Evolutionary conservation across 768 basidiomycete genomes (phyloP).

Genomic region (Tricholoma sp.): DNA sequence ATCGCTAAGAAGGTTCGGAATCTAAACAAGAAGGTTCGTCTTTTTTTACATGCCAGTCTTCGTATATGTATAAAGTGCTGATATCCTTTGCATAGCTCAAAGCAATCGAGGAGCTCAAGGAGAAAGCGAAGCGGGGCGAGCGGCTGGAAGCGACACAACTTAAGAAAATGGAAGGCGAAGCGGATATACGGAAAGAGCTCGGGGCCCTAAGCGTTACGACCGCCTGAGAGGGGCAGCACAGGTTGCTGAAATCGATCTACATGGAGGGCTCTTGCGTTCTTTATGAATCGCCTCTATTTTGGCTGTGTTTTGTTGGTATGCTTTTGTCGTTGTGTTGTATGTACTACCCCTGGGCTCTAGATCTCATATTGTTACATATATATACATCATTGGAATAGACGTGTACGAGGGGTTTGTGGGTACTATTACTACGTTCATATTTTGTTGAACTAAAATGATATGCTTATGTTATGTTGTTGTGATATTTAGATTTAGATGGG

Average conservation of each 20-base stretch:
- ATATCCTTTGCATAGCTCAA: conserved; percentile 57
- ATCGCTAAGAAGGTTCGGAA: conserved; percentile 91
- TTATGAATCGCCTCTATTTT: neutral
- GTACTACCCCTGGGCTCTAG: neutral
- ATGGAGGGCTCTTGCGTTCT: neutral
- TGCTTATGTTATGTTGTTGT: too few species aligned
- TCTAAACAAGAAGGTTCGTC: conserved; percentile 84
- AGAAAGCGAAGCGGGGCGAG: conserved; percentile 85
- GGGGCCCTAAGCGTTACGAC: conserved; percentile 26
- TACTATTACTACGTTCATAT: too few species aligned
- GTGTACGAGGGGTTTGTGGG: too few species aligned
- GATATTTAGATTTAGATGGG: too few species aligned
- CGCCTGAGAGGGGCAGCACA: neutral
- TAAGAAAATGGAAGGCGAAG: conserved; percentile 94
- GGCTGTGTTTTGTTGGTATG: neutral
- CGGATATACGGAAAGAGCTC: conserved; percentile 79
- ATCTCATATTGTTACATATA: neutral
- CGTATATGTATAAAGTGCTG: neutral
- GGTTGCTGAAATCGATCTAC: neutral
- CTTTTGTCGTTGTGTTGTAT: neutral
- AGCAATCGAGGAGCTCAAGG: conserved; percentile 98
- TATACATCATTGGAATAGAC: too few species aligned
- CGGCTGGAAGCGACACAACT: conserved; percentile 91
- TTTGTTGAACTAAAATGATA: too few species aligned
- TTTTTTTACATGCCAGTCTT: neutral